Evolutionary conservation across 2,329 filamentous ascomycete species (phyloP).

Genomic region (Xylaria polymorpha): DNA sequence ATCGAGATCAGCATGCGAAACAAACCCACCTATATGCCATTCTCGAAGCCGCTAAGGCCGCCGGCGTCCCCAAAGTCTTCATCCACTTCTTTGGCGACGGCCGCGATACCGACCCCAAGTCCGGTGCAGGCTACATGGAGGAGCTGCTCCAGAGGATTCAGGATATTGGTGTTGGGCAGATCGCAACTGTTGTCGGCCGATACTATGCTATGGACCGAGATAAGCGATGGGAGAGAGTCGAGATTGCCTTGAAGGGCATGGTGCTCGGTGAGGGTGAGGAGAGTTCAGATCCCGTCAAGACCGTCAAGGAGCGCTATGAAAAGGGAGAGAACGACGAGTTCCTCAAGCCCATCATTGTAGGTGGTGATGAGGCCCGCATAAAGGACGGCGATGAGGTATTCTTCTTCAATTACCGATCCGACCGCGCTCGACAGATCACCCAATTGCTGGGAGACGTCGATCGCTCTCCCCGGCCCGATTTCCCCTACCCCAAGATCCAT

Average conservation of each 20-base stretch:
- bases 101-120: slow-evolving; percentile 97
- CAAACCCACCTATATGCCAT: slow-evolving; percentile 92
- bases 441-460: slow-evolving; percentile 94
- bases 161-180: slow-evolving; percentile 86
- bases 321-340: slow-evolving; percentile 96
- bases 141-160: slow-evolving; percentile 82
- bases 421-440: slow-evolving; percentile 95
- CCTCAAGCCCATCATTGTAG: slow-evolving; percentile 95
- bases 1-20: slow-evolving; percentile 77
- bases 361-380: slow-evolving; percentile 85
- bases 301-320: slow-evolving; percentile 88
- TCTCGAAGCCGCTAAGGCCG: slow-evolving; percentile 88
- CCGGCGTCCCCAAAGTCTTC: slow-evolving; percentile 88
- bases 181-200: slow-evolving; percentile 92
- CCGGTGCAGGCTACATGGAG: slow-evolving; percentile 86
- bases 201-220: slow-evolving; percentile 99
- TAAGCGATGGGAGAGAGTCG: slow-evolving; percentile 97
- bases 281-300: slow-evolving; percentile 84
- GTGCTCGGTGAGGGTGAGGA: slow-evolving; percentile 88
- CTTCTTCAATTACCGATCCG: slow-evolving; percentile 99
- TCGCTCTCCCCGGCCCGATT: slow-evolving; percentile 88
- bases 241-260: slow-evolving; percentile 88
- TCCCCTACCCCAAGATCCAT: slow-evolving; percentile 91
- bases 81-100: slow-evolving; percentile 99
- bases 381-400: slow-evolving; percentile 94